Conservation (phyloP, 192 early-diverging fungal genomes). For the Endogone sp. region DNA sequence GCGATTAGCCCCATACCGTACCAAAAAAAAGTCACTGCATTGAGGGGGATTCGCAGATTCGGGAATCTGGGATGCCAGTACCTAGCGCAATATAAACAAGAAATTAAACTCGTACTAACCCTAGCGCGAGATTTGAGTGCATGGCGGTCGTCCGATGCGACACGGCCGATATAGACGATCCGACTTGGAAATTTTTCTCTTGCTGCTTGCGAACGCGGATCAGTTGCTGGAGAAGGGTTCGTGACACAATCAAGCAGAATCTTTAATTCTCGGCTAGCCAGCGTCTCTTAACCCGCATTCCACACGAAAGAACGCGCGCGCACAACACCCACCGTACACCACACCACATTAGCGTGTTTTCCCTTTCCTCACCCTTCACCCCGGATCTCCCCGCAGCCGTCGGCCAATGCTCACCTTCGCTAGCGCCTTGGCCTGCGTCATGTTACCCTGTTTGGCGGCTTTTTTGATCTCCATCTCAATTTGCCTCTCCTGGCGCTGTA, state of each 20-base stretch:
- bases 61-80: too few species aligned
- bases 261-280: too few species aligned
- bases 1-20: too few species aligned
- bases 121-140: slow-evolving; percentile 10
- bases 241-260: background rate
- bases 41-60: too few species aligned
- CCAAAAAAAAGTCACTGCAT: too few species aligned
- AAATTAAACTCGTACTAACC: too few species aligned
- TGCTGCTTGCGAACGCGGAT: slow-evolving; percentile 16
- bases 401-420: slow-evolving; percentile 7
- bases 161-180: slow-evolving; percentile 12
- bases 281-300: too few species aligned
- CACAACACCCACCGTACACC: too few species aligned
- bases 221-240: slow-evolving; percentile 10
- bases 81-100: too few species aligned
- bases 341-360: too few species aligned
- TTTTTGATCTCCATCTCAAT: slow-evolving; percentile 33
- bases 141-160: slow-evolving; percentile 19
- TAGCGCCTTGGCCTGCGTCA: slow-evolving; percentile 17
- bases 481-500: slow-evolving; percentile 32
- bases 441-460: slow-evolving; percentile 28
- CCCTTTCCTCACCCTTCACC: too few species aligned
- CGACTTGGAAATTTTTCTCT: slow-evolving; percentile 17
- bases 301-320: background rate
- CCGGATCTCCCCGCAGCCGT: background rate